Base-by-base conservation (phyloP, 345 rosid species). In the Viola odorata region DNA sequence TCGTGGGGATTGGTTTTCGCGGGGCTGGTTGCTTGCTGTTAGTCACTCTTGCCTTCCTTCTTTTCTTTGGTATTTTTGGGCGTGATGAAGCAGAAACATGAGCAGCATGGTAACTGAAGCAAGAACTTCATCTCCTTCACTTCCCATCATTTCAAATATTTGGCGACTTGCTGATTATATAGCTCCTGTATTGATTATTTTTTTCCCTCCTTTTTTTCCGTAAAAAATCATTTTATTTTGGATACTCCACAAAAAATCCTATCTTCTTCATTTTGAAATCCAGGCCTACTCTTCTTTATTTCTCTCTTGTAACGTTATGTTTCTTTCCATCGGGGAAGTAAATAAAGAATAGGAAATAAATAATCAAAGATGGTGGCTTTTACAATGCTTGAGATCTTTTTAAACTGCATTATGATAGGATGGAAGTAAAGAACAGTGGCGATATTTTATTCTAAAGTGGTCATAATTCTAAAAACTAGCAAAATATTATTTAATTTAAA, bases 11-110 rank as follows among this genome's bases (percentile, higher is more conserved):
- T 47, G 41, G 64, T 51, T 4, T 15, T 40, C 49, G 38, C n/a
- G n/a, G 42, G 45, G 38, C 7, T 51, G 39, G 32, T 53, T 51
- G 49, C 55, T 17, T 52, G 4, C 16, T 53, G 0, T 75, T 41
- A 73, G 36, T 71, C 66, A n/a, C 48, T 45, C 63, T 57, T 76
- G 5, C 12, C 58, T 55, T 57, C 75, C 53, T 71, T 63, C 65
- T 73, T 61, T 14, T 72, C 70, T 62, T 80, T 82, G 55, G 60
- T 42, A 55, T 73, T 78, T 65, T 80, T 75, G 69, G 75, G 14
- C 73, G 77, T 75, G 70, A 74, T 39, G 73, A 68, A 73, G 75
- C 80, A 77, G 84, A 82, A 80, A 57, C 82, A 80, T 8, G 81
- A 67, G 70, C 81, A 77, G 6, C 81, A 68, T 45, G 75, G 81